A percentile compares a stretch with the other conserved stretches of the same genome.
Evolutionary conservation across 1,139 yeast species (phyloP).

Genomic region (Saccharomyces hybrid): DNA sequence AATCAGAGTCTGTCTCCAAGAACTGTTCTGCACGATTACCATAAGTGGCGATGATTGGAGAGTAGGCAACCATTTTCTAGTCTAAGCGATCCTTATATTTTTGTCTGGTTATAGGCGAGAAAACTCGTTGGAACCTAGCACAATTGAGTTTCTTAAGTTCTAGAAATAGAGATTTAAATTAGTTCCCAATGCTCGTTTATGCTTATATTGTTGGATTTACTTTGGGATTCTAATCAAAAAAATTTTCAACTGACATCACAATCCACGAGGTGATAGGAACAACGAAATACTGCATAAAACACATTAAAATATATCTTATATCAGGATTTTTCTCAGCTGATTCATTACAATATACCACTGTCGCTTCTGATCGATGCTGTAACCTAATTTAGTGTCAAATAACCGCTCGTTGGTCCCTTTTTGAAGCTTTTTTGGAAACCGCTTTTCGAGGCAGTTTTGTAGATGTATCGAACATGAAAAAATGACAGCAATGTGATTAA

Average conservation of each 20-base stretch:
- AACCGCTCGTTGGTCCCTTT: neutral
- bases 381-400: neutral
- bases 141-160: neutral
- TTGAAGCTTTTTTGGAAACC: neutral
- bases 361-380: neutral
- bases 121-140: neutral
- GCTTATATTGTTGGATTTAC: neutral
- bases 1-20: constrained; percentile 26
- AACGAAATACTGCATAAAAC: neutral
- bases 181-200: neutral
- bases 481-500: neutral
- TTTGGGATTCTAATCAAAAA: neutral
- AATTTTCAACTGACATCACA: neutral
- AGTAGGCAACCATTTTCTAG: constrained; percentile 18
- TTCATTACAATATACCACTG: neutral
- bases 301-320: too few relatives aligned
- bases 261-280: neutral
- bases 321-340: neutral
- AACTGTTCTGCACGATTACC: constrained; percentile 28
- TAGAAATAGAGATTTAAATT: too few relatives aligned
- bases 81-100: neutral
- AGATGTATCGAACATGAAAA: neutral
- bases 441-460: neutral
- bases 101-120: neutral
- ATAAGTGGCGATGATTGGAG: constrained; percentile 29